A percentile compares a stretch with the other conserved stretches of the same genome.
phyloP scores from a whole-genome alignment of 768 basidiomycete genomes.

The Crucibulum laeve region DNA sequence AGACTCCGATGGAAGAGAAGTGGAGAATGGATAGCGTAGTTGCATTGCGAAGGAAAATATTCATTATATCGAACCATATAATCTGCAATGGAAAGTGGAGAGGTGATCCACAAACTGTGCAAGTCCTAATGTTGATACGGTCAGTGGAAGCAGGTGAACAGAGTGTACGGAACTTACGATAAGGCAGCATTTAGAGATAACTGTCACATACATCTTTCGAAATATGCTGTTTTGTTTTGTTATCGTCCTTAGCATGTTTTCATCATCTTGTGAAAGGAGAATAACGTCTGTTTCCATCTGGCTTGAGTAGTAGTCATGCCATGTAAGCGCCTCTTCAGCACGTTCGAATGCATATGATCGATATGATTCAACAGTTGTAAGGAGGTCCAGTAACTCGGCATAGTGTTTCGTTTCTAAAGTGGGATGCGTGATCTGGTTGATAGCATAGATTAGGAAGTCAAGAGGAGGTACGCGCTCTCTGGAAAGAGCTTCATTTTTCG shows the following conservation, averaged over 20 bases:
- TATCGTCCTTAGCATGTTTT: neutral
- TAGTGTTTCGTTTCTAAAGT: slow-evolving; percentile 16
- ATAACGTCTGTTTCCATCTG: slow-evolving; percentile 7
- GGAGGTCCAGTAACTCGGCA: slow-evolving; percentile 28
- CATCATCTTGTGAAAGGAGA: neutral
- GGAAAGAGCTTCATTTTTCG: slow-evolving; percentile 4
- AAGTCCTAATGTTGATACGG: slow-evolving; percentile 22
- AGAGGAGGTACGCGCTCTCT: slow-evolving; percentile 17
- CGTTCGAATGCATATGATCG: slow-evolving; percentile 20
- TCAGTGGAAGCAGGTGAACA: neutral
- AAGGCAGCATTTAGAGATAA: slow-evolving; percentile 22
- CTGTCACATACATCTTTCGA: slow-evolving; percentile 26
- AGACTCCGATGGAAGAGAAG: slow-evolving; percentile 22
- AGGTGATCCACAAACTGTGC: slow-evolving; percentile 23
- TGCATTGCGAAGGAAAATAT: slow-evolving; percentile 26
- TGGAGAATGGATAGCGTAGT: slow-evolving; percentile 11
- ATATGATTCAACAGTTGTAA: slow-evolving; percentile 33
- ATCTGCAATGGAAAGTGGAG: slow-evolving; percentile 21
- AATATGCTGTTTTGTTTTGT: slow-evolving; percentile 2
- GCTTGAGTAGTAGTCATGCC: slow-evolving; percentile 22
- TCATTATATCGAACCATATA: slow-evolving; percentile 35
- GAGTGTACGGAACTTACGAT: slow-evolving; percentile 16
- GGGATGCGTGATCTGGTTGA: slow-evolving; percentile 25
- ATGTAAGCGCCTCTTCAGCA: slow-evolving; percentile 19
- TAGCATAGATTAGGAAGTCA: slow-evolving; percentile 23